These are phyloP conservation scores for Nectriaceae sp. DNA, from an alignment of 2,329 filamentous ascomycete genomes.

Conservation along the genomic window DNA sequence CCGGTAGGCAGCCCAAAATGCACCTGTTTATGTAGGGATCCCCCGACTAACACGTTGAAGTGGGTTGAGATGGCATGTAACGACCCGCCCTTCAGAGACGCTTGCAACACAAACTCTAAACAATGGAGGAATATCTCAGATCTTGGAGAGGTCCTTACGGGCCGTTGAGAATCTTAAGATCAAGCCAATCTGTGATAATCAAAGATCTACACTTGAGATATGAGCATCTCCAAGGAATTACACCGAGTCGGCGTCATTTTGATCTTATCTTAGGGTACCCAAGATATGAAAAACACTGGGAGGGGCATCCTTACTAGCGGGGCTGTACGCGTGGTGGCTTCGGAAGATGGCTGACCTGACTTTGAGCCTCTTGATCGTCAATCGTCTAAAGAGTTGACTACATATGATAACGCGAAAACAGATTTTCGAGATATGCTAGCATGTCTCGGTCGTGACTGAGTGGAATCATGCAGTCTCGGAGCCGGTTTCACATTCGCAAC, in stretches of 20 bases:
- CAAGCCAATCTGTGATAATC: no score
- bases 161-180: neutral
- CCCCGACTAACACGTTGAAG: constrained; percentile 11
- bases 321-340: constrained; percentile 10
- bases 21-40: constrained; percentile 17
- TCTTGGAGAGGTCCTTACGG: neutral
- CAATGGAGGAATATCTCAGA: neutral
- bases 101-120: neutral
- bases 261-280: neutral
- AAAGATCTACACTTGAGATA: no score
- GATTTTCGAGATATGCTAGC: neutral
- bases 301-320: constrained; percentile 25
- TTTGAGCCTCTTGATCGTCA: constrained; percentile 12
- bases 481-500: constrained; percentile 26
- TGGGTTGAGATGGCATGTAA: neutral
- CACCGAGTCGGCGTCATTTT: neutral
- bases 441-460: neutral
- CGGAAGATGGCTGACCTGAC: constrained; percentile 16
- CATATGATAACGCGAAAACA: constrained; percentile 15
- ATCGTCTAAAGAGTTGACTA: constrained; percentile 8
- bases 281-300: constrained; percentile 13
- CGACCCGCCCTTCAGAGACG: constrained; percentile 1
- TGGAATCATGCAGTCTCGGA: constrained; percentile 15
- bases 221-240: no score
- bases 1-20: constrained; percentile 11